Evolutionary conservation across 169 alveolate genomes (phyloP).

Genomic region (Cryptosporidium andersoni): DNA sequence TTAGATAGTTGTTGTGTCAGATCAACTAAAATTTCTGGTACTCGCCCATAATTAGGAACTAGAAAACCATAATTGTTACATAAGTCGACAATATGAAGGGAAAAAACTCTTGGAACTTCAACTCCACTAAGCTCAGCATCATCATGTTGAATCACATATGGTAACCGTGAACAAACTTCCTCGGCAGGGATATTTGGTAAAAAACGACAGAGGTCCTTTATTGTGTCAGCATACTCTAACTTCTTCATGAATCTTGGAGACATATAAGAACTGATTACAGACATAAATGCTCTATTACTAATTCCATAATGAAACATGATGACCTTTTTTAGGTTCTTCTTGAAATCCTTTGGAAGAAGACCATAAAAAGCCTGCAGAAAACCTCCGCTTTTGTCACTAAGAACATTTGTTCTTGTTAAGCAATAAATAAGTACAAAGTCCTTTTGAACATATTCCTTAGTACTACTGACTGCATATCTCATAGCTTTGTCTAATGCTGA

Average conservation of each 20-base stretch:
- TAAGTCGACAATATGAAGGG: constrained; percentile 18
- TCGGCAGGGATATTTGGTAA: constrained; percentile 50
- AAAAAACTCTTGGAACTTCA: constrained; percentile 20
- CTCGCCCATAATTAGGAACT: constrained; percentile 42
- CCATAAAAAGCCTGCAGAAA: constrained; percentile 46
- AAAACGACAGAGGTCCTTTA: constrained; percentile 48
- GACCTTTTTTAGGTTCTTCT: constrained; percentile 60
- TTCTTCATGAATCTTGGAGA: constrained; percentile 68
- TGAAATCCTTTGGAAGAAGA: constrained; percentile 38
- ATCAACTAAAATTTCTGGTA: constrained; percentile 61
- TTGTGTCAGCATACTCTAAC: constrained; percentile 63
- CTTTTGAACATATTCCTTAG: constrained; percentile 38
- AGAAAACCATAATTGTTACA: constrained; percentile 31
- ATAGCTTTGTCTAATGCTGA: constrained; percentile 62
- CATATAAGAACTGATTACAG: constrained; percentile 63
- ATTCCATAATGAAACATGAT: constrained; percentile 69
- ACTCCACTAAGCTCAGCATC: constrained; percentile 53
- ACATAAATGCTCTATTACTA: constrained; percentile 51
- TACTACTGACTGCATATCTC: constrained; percentile 38
- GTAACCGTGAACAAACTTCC: constrained; percentile 19
- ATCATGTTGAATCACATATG: constrained; percentile 59
- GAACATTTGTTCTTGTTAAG: constrained; percentile 46
- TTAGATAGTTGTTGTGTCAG: constrained; percentile 40
- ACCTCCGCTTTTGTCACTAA: constrained; percentile 39
- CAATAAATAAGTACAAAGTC: constrained; percentile 55